These are phyloP conservation scores for Populus alba DNA, from an alignment of 345 rosid genomes.

Conservation along the genomic window DNA sequence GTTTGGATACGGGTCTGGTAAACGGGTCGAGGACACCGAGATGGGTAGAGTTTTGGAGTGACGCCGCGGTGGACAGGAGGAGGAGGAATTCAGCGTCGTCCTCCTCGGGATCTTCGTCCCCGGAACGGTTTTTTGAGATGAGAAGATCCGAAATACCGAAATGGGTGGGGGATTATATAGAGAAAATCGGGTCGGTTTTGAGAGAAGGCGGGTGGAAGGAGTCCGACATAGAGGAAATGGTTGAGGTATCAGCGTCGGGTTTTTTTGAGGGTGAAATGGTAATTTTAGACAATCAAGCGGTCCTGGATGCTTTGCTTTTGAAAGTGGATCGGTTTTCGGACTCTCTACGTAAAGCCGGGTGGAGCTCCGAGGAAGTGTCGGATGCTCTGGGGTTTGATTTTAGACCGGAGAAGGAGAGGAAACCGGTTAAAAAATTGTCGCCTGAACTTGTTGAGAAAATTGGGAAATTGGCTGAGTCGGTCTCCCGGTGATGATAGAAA, in stretches of 20 bases:
- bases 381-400: conserved; percentile 84
- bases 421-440: conserved; percentile 65
- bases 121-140: conserved; percentile 66
- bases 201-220: conserved; percentile 91
- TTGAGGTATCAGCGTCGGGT: conserved; percentile 78
- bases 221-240: conserved; percentile 68
- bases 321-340: conserved; percentile 91
- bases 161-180: conserved; percentile 82
- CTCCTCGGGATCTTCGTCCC: conserved; percentile 52
- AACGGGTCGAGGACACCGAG: conserved; percentile 55
- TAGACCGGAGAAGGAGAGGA: conserved; percentile 71
- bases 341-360: conserved; percentile 81
- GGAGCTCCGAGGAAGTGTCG: conserved; percentile 97
- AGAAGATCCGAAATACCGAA: conserved; percentile 63
- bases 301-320: conserved; percentile 69
- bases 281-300: conserved; percentile 70
- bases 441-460: conserved; percentile 69
- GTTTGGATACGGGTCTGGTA: conserved; percentile 55
- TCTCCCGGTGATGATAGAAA: conserved; percentile 55
- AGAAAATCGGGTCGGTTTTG: conserved; percentile 73
- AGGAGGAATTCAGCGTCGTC: conserved; percentile 68
- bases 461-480: conserved; percentile 78
- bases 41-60: conserved; percentile 99
- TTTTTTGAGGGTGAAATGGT: conserved; percentile 81
- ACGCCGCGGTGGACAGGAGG: conserved; percentile 73